Conservation (phyloP, 208 protist species). For the Novymonas esmeraldas region DNA sequence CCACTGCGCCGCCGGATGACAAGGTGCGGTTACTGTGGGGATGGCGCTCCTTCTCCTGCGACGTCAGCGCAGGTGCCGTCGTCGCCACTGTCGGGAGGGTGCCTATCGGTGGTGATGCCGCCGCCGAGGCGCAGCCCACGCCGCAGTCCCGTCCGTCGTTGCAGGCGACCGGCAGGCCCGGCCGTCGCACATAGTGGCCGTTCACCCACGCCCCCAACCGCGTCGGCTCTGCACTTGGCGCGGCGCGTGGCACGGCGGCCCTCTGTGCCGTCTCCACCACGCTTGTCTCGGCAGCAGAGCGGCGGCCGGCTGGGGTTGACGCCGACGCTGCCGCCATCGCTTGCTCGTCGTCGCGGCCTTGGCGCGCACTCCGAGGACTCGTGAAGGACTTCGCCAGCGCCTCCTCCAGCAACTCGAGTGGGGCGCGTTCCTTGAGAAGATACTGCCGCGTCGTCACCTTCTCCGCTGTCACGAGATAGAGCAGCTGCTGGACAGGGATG, state of each 20-base stretch:
- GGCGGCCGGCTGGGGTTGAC: neutral
- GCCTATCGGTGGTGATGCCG: too few species aligned
- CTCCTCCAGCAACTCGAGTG: constrained; percentile 18
- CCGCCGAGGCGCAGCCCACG: neutral
- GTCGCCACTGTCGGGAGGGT: neutral
- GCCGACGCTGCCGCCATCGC: neutral
- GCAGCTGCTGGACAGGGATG: constrained; percentile 29
- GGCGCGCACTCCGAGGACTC: neutral
- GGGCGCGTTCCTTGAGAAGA: constrained; percentile 18
- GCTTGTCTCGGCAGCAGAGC: neutral
- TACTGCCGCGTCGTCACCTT: constrained; percentile 34
- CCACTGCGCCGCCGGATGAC: neutral
- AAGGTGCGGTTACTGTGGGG: too few species aligned
- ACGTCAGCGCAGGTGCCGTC: too few species aligned
- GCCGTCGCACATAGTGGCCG: constrained; percentile 5
- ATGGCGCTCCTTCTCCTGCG: too few species aligned
- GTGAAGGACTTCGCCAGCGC: neutral
- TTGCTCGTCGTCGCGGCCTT: neutral
- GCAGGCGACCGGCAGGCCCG: neutral
- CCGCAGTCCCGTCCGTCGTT: neutral
- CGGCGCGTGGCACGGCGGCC: neutral
- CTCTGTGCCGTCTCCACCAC: neutral
- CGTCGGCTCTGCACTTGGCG: constrained; percentile 12
- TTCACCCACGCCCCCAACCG: constrained; percentile 4
- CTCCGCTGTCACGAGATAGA: constrained; percentile 33